Evolutionary conservation across 495 filamentous ascomycete genomes (phyloP), one percentile per base, ranked within the genome.

Genomic region (Podospora didyma): DNA sequence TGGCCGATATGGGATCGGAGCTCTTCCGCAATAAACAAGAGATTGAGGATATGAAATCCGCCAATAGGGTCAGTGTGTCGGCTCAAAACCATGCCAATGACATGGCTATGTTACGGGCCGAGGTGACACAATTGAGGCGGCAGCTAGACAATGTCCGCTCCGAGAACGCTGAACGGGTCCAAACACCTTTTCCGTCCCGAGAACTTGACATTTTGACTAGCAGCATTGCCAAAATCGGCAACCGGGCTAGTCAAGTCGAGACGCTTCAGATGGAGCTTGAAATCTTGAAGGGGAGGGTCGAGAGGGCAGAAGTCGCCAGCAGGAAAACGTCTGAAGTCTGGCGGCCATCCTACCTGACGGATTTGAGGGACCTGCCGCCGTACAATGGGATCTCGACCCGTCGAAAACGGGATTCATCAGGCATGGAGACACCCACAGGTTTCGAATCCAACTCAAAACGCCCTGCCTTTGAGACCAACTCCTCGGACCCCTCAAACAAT

Each of bases 211-310:
- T 74, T 12, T 68, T 74, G 24, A 69, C 68, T 3, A 67, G 53
- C 51, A 68, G 52, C 34, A 68, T 75, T 24, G 63, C 69, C 34
- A 71, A 72, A 34, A 67, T 75, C 34, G 62, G 69, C 35, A 63
- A 66, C 37, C 66, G 65, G 34, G 68, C 73, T 3, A 71, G 62
- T 54, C 65, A 75, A 39, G 72, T 74, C 9, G 72, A 77, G 54
- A 65, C 61, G 4, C 58, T 74, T 20, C 69, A 71, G 58, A 74
- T 72, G 69, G 73, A 75, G 52, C 56, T 75, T 12, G 67, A 72
- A 46, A 65, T 76, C 2, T 39, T 74, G 20, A 73, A 71, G 54
- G 65, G 64, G 7, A 61, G 70, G 7, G 54, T 75, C 16, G 62
- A 71, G 24, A 56, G 67, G 24, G 54, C 67, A 6, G 71, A 73